Percentiles rank a stretch among this genome's conserved stretches.
Conservation (phyloP, 805 yeast species). For the Ogataea paradorogensis region DNA sequence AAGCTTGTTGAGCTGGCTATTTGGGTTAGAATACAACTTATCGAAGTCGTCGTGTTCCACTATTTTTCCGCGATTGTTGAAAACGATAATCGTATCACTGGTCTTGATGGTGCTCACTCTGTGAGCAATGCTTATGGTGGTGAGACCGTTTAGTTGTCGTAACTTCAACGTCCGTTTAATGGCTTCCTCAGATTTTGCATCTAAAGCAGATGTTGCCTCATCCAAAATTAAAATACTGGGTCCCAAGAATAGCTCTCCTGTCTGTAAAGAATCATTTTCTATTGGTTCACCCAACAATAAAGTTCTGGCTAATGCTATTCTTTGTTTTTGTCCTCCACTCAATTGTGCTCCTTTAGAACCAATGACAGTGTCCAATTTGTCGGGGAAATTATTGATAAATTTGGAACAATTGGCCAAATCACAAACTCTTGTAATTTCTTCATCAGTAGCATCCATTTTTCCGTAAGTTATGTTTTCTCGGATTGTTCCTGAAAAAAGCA, state of each 20-base stretch:
- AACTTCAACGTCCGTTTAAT: constrained; percentile 69
- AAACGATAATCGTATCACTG: constrained; percentile 76
- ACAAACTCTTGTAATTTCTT: constrained; percentile 58
- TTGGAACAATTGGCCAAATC: constrained; percentile 68
- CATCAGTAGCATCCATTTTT: constrained; percentile 53
- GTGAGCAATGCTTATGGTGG: constrained; percentile 90
- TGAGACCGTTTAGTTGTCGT: constrained; percentile 55
- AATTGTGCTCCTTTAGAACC: constrained; percentile 88
- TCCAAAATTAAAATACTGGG: constrained; percentile 84
- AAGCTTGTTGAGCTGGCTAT: constrained; percentile 44
- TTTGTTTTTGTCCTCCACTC: constrained; percentile 93
- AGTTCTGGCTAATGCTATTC: constrained; percentile 89
- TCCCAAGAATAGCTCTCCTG: constrained; percentile 33
- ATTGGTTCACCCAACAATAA: constrained; percentile 49
- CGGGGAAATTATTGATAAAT: constrained; percentile 75
- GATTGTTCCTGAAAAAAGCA: constrained; percentile 80
- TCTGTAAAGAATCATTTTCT: constrained; percentile 4
- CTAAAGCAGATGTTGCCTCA: constrained; percentile 94
- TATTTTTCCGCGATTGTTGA: constrained; percentile 65
- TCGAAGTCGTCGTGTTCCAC: constrained; percentile 67
- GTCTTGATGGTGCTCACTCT: constrained; percentile 82
- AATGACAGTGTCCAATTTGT: constrained; percentile 74
- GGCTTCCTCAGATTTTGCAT: constrained; percentile 80
- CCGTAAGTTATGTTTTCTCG: constrained; percentile 84
- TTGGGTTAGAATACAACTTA: constrained; percentile 44